Conservation (phyloP, 495 filamentous ascomycete species). For the Lindgomyces ingoldianus region DNA sequence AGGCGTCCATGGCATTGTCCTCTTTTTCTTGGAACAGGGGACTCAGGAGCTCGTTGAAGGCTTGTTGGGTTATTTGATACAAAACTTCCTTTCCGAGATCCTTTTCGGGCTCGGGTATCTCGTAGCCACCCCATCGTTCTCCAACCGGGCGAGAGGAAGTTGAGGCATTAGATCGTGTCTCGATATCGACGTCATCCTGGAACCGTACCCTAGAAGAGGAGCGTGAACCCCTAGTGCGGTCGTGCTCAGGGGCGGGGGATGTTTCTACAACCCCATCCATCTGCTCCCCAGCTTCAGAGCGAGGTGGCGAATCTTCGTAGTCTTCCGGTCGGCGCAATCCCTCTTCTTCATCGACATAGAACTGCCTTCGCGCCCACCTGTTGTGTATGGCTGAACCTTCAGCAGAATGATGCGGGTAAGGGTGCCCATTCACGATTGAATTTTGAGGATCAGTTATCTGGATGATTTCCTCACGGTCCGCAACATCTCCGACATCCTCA, state of each 20-base stretch:
- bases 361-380: constrained; percentile 70
- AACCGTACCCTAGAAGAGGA: constrained; percentile 86
- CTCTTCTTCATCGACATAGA: constrained; percentile 82
- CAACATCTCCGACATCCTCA: constrained; percentile 52
- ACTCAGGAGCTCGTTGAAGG: constrained; percentile 88
- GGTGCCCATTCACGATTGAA: constrained; percentile 36
- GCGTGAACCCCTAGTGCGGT: constrained; percentile 55
- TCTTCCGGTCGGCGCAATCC: constrained; percentile 64
- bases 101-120: constrained; percentile 75
- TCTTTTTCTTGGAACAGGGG: constrained; percentile 80
- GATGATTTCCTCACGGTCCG: constrained; percentile 50
- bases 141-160: constrained; percentile 71
- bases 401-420: background rate
- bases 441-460: constrained; percentile 28
- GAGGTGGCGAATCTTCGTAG: constrained; percentile 59
- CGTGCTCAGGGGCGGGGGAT: constrained; percentile 3
- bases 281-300: constrained; percentile 44
- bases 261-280: constrained; percentile 32
- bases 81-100: constrained; percentile 86
- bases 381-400: constrained; percentile 54
- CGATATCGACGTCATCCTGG: constrained; percentile 73
- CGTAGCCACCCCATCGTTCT: constrained; percentile 80
- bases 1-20: constrained; percentile 69
- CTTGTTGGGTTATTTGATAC: constrained; percentile 86
- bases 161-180: constrained; percentile 73